Percentiles rank a stretch among this genome's conserved stretches.
Evolutionary conservation across 2,329 filamentous ascomycete species (phyloP).

Genomic region (Ceratocystis smalleyi): DNA sequence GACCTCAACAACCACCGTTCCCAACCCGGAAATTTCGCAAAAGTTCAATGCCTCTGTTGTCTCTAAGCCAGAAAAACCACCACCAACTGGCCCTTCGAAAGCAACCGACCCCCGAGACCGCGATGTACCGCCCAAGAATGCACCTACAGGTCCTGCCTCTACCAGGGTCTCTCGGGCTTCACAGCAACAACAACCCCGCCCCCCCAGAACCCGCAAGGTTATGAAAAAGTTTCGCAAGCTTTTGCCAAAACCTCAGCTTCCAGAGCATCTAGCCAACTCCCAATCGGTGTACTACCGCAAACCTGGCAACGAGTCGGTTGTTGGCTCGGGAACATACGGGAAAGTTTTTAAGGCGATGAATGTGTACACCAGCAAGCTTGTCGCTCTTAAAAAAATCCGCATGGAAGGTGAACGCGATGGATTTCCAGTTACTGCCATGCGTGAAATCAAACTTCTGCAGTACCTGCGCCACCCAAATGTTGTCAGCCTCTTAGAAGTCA

Average conservation of each 20-base stretch:
- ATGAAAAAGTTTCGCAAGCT: slow-evolving; percentile 53
- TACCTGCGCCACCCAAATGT: slow-evolving; percentile 70
- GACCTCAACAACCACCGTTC: slow-evolving; percentile 34
- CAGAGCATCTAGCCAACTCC: slow-evolving; percentile 57
- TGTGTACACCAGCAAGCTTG: slow-evolving; percentile 71
- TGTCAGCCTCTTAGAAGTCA: slow-evolving; percentile 73
- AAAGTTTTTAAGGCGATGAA: slow-evolving; percentile 92
- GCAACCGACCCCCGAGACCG: slow-evolving; percentile 24
- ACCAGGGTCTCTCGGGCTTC: slow-evolving; percentile 24
- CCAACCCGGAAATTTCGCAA: slow-evolving; percentile 50
- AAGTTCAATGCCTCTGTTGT: slow-evolving; percentile 43
- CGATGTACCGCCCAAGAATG: slow-evolving; percentile 31
- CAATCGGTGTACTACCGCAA: slow-evolving; percentile 91
- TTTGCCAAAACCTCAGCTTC: slow-evolving; percentile 55
- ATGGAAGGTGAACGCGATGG: slow-evolving; percentile 90
- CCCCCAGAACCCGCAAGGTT: slow-evolving; percentile 44
- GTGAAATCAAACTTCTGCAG: slow-evolving; percentile 84
- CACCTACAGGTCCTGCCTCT: slow-evolving; percentile 40
- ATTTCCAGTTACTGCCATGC: slow-evolving; percentile 78
- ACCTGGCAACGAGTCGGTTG: slow-evolving; percentile 91
- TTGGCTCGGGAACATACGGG: slow-evolving; percentile 88
- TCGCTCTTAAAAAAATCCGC: slow-evolving; percentile 77
- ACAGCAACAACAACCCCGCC: slow-evolving; percentile 21
- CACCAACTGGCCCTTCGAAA: slow-evolving; percentile 21
- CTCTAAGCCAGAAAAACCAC: slow-evolving; percentile 28